Evolutionary conservation across 768 basidiomycete genomes (phyloP).

Genomic region (Lentinula guzmanii): DNA sequence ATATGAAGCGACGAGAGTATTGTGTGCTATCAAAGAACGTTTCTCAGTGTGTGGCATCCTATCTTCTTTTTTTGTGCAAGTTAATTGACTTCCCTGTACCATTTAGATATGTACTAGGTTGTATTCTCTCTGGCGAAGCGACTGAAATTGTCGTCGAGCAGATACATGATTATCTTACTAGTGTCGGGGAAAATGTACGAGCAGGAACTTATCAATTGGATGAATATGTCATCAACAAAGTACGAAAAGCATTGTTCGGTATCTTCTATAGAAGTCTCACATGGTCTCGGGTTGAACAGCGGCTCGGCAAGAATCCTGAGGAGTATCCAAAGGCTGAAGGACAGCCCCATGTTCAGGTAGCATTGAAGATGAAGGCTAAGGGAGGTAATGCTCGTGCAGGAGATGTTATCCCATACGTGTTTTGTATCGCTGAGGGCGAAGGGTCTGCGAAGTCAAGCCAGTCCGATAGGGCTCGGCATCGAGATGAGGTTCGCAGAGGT

Average conservation of each 20-base stretch:
- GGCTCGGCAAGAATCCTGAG: conserved; percentile 93
- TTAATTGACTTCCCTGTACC: not conserved
- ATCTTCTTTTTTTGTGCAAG: not conserved
- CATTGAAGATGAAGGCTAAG: conserved; percentile 79
- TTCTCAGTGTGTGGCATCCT: conserved; percentile 63
- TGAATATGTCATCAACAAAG: conserved; percentile 94
- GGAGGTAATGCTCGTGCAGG: conserved; percentile 78
- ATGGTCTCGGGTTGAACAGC: conserved; percentile 35
- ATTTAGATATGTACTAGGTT: conserved; percentile 78
- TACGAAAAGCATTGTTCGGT: conserved; percentile 22
- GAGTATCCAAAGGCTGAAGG: conserved; percentile 95
- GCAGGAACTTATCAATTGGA: conserved; percentile 78
- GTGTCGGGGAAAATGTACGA: conserved; percentile 73
- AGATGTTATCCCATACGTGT: conserved; percentile 95
- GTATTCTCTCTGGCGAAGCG: conserved; percentile 85
- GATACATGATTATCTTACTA: conserved; percentile 87
- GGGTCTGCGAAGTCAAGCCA: conserved; percentile 69
- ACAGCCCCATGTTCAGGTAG: conserved; percentile 97
- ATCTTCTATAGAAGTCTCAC: not conserved
- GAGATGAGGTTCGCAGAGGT: conserved; percentile 80
- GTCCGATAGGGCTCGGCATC: conserved; percentile 89
- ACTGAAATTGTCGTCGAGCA: conserved; percentile 86
- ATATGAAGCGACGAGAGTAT: conserved; percentile 99
- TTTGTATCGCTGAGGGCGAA: conserved; percentile 75
- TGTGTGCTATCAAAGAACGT: conserved; percentile 87